Percentiles rank a stretch among this genome's conserved stretches.
Conservation (phyloP, 2,329 filamentous ascomycete species). For the Ceratocystis eucalypticola region DNA sequence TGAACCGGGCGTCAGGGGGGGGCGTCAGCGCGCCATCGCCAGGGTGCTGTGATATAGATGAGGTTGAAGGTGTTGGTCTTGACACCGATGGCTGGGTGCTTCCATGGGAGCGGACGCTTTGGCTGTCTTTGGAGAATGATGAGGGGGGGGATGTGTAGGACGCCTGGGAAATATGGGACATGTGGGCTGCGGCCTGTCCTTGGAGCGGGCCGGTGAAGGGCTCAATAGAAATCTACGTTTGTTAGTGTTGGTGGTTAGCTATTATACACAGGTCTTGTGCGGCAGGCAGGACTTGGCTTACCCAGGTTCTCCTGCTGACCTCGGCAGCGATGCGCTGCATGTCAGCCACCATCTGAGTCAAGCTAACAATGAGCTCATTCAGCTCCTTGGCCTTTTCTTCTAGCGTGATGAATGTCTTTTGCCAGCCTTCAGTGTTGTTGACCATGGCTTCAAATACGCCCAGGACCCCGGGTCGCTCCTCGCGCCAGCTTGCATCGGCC, state of each 20-base stretch:
- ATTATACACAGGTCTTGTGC: not conserved
- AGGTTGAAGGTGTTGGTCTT: slow-evolving; percentile 10
- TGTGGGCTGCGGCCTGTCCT: slow-evolving; percentile 14
- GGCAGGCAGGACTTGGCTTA: slow-evolving; percentile 31
- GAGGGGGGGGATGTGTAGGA: slow-evolving; percentile 13
- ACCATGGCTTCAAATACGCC: slow-evolving; percentile 83
- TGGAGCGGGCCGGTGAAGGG: slow-evolving; percentile 11
- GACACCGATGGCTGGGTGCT: slow-evolving; percentile 11
- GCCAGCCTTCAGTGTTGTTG: slow-evolving; percentile 85
- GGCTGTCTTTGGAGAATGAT: slow-evolving; percentile 11
- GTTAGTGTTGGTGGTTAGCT: not conserved
- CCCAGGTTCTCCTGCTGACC: slow-evolving; percentile 64
- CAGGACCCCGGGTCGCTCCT: slow-evolving; percentile 47
- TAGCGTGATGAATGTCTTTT: slow-evolving; percentile 62
- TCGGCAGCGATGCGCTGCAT: slow-evolving; percentile 76
- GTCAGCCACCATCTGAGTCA: slow-evolving; percentile 66
- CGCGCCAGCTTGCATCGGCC: slow-evolving; percentile 44
- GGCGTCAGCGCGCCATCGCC: slow-evolving; percentile 16
- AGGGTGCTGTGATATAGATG: slow-evolving; percentile 11
- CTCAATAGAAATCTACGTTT: slow-evolving; percentile 15
- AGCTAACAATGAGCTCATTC: slow-evolving; percentile 37
- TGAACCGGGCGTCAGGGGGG: slow-evolving; percentile 12
- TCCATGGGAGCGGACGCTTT: slow-evolving; percentile 13
- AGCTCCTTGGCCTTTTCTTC: slow-evolving; percentile 59
- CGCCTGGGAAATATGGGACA: slow-evolving; percentile 16